Conservation (phyloP, 2,329 filamentous ascomycete species). For the Phyllosticta citriasiana region DNA sequence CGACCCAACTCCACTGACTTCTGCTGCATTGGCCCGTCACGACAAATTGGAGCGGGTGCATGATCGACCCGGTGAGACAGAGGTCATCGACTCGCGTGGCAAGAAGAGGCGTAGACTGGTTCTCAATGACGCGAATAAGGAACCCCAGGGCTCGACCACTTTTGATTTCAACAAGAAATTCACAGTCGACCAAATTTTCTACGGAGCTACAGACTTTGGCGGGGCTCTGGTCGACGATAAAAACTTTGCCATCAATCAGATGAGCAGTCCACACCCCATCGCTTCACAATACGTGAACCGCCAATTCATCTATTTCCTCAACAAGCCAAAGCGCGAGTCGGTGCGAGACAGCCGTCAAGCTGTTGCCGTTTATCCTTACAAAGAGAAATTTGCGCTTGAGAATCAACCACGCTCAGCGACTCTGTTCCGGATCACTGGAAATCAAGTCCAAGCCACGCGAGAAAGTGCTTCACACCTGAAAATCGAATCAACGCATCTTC, state of each 20-base stretch:
- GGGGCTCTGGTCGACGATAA: conserved; percentile 9
- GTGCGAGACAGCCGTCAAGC: conserved; percentile 15
- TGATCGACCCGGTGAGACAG: neutral
- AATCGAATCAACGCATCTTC: conserved; percentile 7
- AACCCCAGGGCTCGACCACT: neutral
- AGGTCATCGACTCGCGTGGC: neutral
- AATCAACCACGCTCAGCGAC: conserved; percentile 20
- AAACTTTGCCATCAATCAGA: conserved; percentile 10
- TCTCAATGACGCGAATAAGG: neutral
- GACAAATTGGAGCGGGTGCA: neutral
- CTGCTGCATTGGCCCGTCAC: neutral
- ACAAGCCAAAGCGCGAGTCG: conserved; percentile 12
- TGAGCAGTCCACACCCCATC: conserved; percentile 9
- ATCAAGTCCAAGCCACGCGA: conserved; percentile 16
- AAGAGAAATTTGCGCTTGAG: conserved; percentile 10
- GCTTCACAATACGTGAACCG: conserved; percentile 18
- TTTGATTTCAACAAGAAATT: conserved; percentile 6
- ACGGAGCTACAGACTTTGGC: conserved; percentile 9
- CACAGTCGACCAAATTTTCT: conserved; percentile 26
- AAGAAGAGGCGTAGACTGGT: neutral
- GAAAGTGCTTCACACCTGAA: conserved; percentile 15
- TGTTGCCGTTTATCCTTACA: conserved; percentile 23
- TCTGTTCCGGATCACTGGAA: conserved; percentile 16
- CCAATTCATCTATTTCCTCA: conserved; percentile 19
- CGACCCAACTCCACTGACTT: neutral